Evolutionary conservation across 2,329 filamentous ascomycete species (phyloP).

Genomic region (Fonsecaea monophora): DNA sequence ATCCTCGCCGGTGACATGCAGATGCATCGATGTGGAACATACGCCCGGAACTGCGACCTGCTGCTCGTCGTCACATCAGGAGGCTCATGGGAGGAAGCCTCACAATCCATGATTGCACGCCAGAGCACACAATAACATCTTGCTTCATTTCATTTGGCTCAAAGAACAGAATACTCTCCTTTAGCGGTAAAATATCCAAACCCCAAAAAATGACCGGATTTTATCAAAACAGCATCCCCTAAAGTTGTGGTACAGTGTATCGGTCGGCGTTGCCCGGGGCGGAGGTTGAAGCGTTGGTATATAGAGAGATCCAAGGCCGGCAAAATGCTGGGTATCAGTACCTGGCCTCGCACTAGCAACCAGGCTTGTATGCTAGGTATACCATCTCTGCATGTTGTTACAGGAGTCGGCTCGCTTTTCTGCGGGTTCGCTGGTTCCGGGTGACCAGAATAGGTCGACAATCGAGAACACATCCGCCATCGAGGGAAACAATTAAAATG

Average conservation of each 20-base stretch:
- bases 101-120: background rate
- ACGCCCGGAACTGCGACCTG: background rate
- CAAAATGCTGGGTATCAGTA: constrained; percentile 10
- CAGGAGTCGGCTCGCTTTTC: constrained; percentile 17
- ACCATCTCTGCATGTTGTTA: constrained; percentile 25
- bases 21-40: background rate
- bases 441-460: background rate
- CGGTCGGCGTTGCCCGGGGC: constrained; percentile 22
- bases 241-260: constrained; percentile 21
- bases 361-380: constrained; percentile 23
- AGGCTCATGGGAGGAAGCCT: background rate
- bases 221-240: constrained; percentile 34
- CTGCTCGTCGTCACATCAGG: background rate
- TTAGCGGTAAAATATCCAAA: background rate
- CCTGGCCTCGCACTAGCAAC: constrained; percentile 23
- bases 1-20: background rate
- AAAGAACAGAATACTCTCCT: background rate
- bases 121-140: background rate
- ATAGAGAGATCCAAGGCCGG: constrained; percentile 20
- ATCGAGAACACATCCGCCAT: constrained; percentile 10
- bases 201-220: constrained; percentile 2
- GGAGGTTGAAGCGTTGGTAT: constrained; percentile 7
- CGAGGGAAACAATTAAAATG: constrained; percentile 1
- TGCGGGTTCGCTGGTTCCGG: background rate
- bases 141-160: background rate